phyloP scores from a whole-genome alignment of 2,329 filamentous ascomycete genomes.

The Penicillium sp. region DNA sequence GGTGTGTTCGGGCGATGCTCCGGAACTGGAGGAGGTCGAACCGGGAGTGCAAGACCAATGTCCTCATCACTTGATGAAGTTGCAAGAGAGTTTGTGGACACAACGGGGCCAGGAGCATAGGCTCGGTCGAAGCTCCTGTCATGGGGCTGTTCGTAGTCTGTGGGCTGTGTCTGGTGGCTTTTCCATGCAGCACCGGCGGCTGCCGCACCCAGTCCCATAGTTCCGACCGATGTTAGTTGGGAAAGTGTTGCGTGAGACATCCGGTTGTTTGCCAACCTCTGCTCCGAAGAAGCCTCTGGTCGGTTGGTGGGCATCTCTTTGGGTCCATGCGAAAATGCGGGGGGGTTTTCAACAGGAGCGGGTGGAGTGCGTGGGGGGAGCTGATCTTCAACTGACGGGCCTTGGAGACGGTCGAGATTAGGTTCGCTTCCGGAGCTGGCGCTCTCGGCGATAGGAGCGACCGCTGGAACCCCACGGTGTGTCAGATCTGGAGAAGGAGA shows the following conservation, averaged over 20 bases:
- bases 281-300: constrained; percentile 71
- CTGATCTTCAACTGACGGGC: constrained; percentile 32
- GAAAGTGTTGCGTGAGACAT: constrained; percentile 78
- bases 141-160: constrained; percentile 7
- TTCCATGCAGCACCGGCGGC: constrained; percentile 35
- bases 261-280: constrained; percentile 76
- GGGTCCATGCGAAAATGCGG: constrained; percentile 73
- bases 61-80: constrained; percentile 16
- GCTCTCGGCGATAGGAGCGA: constrained; percentile 31
- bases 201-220: constrained; percentile 42
- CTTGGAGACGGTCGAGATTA: constrained; percentile 14
- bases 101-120: not conserved
- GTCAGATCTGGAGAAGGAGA: constrained; percentile 37
- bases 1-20: constrained; percentile 16
- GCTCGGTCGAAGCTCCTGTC: not conserved
- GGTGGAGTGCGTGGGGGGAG: constrained; percentile 58
- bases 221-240: constrained; percentile 71
- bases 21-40: constrained; percentile 19
- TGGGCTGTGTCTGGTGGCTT: constrained; percentile 25
- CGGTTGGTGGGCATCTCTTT: constrained; percentile 66
- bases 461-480: constrained; percentile 20
- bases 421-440: constrained; percentile 42
- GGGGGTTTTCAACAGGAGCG: constrained; percentile 73
- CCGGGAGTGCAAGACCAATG: constrained; percentile 23
- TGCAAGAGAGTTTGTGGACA: constrained; percentile 1